Evolutionary conservation across 352 stramenopile genomes (phyloP).

Genomic region (Phytopythium helicoides): DNA sequence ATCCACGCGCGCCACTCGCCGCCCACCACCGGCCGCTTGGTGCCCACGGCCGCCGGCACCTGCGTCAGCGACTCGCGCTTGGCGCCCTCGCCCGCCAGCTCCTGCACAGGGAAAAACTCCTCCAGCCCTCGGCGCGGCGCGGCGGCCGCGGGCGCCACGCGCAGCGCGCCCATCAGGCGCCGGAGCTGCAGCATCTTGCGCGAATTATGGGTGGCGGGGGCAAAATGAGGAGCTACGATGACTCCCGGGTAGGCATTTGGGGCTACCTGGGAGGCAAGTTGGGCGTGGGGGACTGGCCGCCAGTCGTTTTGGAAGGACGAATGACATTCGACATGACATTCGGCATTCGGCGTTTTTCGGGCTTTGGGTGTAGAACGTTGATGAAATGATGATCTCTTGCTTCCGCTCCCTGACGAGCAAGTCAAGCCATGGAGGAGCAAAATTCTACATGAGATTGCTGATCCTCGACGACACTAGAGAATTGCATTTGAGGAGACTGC

Average conservation of each 20-base stretch:
- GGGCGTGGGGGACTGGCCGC: too few relatives aligned
- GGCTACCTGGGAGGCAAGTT: too few relatives aligned
- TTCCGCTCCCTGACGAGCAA: constrained; percentile 37
- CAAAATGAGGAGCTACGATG: too few relatives aligned
- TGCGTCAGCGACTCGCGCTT: constrained; percentile 51
- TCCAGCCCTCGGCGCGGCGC: constrained; percentile 55
- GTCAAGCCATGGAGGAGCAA: constrained; percentile 35
- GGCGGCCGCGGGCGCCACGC: constrained; percentile 33
- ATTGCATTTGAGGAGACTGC: too few relatives aligned
- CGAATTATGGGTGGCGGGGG: too few relatives aligned
- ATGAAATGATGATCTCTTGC: constrained; percentile 33
- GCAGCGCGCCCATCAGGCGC: constrained; percentile 63
- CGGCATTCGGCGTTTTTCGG: not conserved
- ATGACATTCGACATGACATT: too few relatives aligned
- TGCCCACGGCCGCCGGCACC: constrained; percentile 59
- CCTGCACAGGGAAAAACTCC: constrained; percentile 75
- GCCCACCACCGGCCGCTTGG: constrained; percentile 69
- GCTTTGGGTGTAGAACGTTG: not conserved
- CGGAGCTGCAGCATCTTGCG: constrained; percentile 71
- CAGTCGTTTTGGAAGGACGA: too few relatives aligned
- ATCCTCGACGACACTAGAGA: constrained; percentile 28
- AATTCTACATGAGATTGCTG: constrained; percentile 53
- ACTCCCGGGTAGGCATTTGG: too few relatives aligned
- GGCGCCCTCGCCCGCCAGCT: constrained; percentile 38
- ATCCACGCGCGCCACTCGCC: constrained; percentile 95